Conservation (phyloP, 2,329 filamentous ascomycete genomes). For the Stagonosporopsis chrysanthemi region DNA sequence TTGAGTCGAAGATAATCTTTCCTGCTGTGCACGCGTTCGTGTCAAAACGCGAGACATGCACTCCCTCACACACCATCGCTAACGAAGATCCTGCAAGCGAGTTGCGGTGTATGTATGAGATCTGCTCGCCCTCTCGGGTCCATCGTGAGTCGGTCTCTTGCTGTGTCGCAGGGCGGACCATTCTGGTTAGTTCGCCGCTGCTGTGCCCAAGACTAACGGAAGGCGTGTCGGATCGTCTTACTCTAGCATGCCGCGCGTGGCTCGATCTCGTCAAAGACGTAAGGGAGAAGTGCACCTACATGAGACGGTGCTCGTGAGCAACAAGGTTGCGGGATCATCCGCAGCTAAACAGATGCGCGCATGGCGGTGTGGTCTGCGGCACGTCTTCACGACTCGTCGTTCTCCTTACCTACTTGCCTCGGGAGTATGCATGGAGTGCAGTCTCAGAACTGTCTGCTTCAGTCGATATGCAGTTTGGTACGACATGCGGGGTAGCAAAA, state of each 20-base stretch:
- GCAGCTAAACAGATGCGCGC: conserved; percentile 2
- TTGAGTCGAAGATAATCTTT: not conserved
- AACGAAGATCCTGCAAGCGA: conserved; percentile 11
- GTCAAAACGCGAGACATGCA: conserved; percentile 10
- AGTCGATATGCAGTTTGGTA: conserved; percentile 21
- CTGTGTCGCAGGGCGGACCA: not conserved
- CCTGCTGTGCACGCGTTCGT: conserved; percentile 11
- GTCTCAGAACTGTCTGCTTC: conserved; percentile 12
- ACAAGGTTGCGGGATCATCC: conserved; percentile 7
- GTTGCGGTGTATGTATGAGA: not conserved
- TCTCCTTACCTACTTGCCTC: conserved; percentile 1
- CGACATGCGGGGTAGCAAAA: conserved; percentile 19
- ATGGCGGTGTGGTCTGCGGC: conserved; percentile 12
- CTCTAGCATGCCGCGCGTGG: conserved; percentile 3
- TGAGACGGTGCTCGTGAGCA: not conserved
- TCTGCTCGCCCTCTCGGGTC: conserved; percentile 13
- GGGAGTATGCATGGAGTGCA: not conserved
- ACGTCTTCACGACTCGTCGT: conserved; percentile 1
- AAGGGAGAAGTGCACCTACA: not conserved
- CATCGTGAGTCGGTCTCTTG: conserved; percentile 7
- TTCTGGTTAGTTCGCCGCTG: conserved; percentile 4
- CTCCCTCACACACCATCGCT: not conserved
- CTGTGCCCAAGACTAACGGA: conserved; percentile 1
- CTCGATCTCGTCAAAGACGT: not conserved
- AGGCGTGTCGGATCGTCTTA: conserved; percentile 6